Percentiles rank a stretch among this genome's conserved stretches.
Conservation (phyloP, 1,139 yeast species). For the Yamadazyma diddensiae region DNA sequence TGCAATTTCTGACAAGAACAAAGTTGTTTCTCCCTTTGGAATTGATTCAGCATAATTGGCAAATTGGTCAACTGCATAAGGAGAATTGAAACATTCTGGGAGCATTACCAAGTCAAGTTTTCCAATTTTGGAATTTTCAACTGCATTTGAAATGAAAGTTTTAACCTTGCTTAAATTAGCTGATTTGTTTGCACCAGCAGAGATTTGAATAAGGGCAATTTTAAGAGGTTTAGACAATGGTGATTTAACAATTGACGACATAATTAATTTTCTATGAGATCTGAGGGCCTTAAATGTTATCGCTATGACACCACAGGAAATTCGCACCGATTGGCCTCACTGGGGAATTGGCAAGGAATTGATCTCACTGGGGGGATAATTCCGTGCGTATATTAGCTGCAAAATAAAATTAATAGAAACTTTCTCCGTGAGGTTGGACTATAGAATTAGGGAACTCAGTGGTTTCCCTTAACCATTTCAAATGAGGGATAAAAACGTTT, state of each 20-base stretch:
- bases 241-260: slow-evolving; percentile 28
- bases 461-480: slow-evolving; percentile 37
- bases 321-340: too few species aligned
- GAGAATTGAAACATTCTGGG: slow-evolving; percentile 95
- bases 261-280: too few species aligned
- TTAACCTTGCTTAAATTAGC: slow-evolving; percentile 57
- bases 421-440: slow-evolving; percentile 11
- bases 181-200: slow-evolving; percentile 64
- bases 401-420: background rate
- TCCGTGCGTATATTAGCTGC: too few species aligned
- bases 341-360: too few species aligned
- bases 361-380: too few species aligned
- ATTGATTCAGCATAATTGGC: slow-evolving; percentile 77
- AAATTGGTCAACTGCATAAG: slow-evolving; percentile 85
- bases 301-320: too few species aligned
- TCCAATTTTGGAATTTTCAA: slow-evolving; percentile 43
- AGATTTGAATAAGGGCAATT: slow-evolving; percentile 75
- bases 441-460: slow-evolving; percentile 14
- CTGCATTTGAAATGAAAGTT: slow-evolving; percentile 48
- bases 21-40: slow-evolving; percentile 69
- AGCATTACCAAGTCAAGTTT: slow-evolving; percentile 61
- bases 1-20: slow-evolving; percentile 62
- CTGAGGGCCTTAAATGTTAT: too few species aligned
- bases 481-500: slow-evolving; percentile 38
- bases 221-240: slow-evolving; percentile 39